These are phyloP conservation scores for Cicer yamashitae DNA, from an alignment of 306 rosid species.

Conservation along the genomic window DNA sequence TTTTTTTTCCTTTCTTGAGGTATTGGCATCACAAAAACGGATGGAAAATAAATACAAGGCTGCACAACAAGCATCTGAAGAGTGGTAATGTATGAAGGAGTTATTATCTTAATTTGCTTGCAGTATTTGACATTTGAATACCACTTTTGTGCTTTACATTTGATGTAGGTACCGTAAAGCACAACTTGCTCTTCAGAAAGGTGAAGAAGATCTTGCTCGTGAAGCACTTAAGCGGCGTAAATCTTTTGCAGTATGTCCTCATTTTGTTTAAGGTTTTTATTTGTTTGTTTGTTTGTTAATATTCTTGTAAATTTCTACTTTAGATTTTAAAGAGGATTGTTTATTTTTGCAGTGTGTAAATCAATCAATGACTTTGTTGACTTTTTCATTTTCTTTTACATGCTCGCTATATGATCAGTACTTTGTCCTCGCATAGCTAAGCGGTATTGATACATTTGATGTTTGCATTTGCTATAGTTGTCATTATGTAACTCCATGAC, in stretches of 20 bases:
- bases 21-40: constrained; percentile 93
- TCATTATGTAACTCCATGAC: constrained; percentile 18
- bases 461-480: constrained; percentile 31
- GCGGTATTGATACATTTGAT: constrained; percentile 10
- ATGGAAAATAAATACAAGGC: constrained; percentile 90
- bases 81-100: constrained; percentile 68
- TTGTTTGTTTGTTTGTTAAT: not conserved
- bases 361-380: constrained; percentile 19
- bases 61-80: constrained; percentile 91
- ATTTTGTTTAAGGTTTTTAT: constrained; percentile 12
- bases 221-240: constrained; percentile 96
- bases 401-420: not conserved
- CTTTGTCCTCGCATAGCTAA: constrained; percentile 31
- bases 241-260: constrained; percentile 78
- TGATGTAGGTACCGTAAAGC: constrained; percentile 84
- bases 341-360: constrained; percentile 6
- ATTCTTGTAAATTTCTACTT: constrained; percentile 36
- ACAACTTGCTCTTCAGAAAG: constrained; percentile 91
- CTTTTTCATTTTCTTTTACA: constrained; percentile 11
- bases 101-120: constrained; percentile 33
- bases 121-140: constrained; percentile 14
- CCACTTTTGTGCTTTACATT: constrained; percentile 30
- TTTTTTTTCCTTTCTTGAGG: constrained; percentile 52
- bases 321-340: constrained; percentile 9
- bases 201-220: constrained; percentile 95